A percentile compares a stretch with the other conserved stretches of the same genome.
Evolutionary conservation across 1,139 yeast genomes (phyloP).

Genomic region (Taphrina wiesneri): DNA sequence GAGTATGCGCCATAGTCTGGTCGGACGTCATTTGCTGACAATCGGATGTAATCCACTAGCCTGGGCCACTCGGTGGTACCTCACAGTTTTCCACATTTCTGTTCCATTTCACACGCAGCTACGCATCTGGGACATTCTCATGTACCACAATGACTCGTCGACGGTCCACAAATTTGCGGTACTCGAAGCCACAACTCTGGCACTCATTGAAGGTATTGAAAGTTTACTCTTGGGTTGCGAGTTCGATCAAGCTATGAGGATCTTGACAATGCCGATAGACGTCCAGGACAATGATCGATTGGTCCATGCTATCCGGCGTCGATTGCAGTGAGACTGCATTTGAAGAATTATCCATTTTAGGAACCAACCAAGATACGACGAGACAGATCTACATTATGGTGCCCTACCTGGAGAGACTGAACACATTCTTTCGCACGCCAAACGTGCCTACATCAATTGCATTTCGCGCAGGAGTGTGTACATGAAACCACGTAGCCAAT

Average conservation of each 20-base stretch:
- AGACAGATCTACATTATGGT: not conserved
- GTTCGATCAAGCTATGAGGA: constrained; percentile 40
- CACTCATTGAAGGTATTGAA: constrained; percentile 26
- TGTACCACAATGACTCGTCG: constrained; percentile 25
- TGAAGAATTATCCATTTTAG: no score
- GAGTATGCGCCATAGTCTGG: constrained; percentile 33
- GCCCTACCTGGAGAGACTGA: not conserved
- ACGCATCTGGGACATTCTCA: constrained; percentile 41
- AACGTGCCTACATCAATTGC: not conserved
- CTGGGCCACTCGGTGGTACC: constrained; percentile 41
- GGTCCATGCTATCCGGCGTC: constrained; percentile 23
- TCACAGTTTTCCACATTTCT: constrained; percentile 40
- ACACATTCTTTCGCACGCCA: not conserved
- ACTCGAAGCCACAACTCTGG: constrained; percentile 30
- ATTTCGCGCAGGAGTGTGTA: not conserved
- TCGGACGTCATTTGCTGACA: constrained; percentile 28
- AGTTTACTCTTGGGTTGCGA: constrained; percentile 36
- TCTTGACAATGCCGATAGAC: constrained; percentile 37
- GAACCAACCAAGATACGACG: not conserved
- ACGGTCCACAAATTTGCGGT: constrained; percentile 26
- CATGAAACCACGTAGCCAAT: not conserved
- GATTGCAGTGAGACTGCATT: not conserved
- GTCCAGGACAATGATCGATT: constrained; percentile 38
- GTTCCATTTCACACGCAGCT: constrained; percentile 40
- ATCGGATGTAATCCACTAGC: constrained; percentile 39